Percentiles rank a stretch among this genome's conserved stretches.
These are phyloP conservation scores for Aspergillus flavus DNA, from an alignment of 2,329 filamentous ascomycete species.

Conservation along the genomic window DNA sequence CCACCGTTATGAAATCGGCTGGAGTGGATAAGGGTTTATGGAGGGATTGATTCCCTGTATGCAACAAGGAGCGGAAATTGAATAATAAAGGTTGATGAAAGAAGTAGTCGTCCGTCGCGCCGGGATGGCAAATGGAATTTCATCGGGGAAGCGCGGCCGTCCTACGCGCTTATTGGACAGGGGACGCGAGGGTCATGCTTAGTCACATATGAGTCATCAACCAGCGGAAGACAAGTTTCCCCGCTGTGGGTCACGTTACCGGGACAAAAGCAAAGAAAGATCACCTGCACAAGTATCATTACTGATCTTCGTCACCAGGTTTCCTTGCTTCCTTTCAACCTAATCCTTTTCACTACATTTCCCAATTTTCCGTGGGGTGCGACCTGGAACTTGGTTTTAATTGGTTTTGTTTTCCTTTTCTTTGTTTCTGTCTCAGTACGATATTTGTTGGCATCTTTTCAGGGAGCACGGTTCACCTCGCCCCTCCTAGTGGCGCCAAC, in stretches of 20 bases:
- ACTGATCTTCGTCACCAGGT: constrained; percentile 12
- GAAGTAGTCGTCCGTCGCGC: constrained; percentile 32
- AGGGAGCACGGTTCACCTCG: constrained; percentile 23
- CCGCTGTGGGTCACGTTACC: constrained; percentile 44
- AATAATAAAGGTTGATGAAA: constrained; percentile 14
- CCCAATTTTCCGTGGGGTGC: neutral
- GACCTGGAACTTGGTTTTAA: constrained; percentile 10
- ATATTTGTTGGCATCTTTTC: constrained; percentile 3
- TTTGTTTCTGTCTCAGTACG: neutral
- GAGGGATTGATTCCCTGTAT: constrained; percentile 3
- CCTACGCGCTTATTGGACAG: constrained; percentile 41
- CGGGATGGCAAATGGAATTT: constrained; percentile 37
- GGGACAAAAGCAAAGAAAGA: constrained; percentile 37
- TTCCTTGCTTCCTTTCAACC: constrained; percentile 14
- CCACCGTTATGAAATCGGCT: neutral
- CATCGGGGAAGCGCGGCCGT: constrained; percentile 27
- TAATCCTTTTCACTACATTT: neutral
- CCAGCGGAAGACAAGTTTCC: constrained; percentile 31
- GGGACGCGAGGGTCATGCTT: constrained; percentile 20
- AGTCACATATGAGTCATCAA: constrained; percentile 29
- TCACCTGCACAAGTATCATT: constrained; percentile 26
- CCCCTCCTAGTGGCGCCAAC: constrained; percentile 22
- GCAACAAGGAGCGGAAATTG: constrained; percentile 5
- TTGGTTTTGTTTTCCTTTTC: constrained; percentile 1
- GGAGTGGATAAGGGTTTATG: neutral